A percentile compares a stretch with the other conserved stretches of the same genome.
Evolutionary conservation across 305 asterid species (phyloP).

Genomic region (Vinca major): DNA sequence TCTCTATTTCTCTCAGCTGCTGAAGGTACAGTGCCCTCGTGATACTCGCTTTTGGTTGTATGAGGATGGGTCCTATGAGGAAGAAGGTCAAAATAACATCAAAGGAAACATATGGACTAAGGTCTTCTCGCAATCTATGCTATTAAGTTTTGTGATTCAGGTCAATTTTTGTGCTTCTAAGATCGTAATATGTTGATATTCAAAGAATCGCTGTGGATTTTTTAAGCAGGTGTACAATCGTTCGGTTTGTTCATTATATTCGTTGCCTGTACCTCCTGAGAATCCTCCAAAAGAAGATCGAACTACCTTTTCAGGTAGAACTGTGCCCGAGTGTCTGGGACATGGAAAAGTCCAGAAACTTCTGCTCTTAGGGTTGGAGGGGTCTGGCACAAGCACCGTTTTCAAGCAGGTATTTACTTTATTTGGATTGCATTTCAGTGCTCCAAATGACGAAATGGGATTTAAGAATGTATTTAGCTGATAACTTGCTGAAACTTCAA

Average conservation of each 20-base stretch:
- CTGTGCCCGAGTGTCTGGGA: slow-evolving; percentile 34
- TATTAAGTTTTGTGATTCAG: neutral
- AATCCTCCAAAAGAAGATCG: slow-evolving; percentile 30
- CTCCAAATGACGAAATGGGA: neutral
- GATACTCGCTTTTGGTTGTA: slow-evolving; percentile 79
- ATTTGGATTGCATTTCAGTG: neutral
- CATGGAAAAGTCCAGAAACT: slow-evolving; percentile 42
- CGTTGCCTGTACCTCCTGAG: slow-evolving; percentile 63
- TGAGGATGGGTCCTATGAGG: slow-evolving; percentile 82
- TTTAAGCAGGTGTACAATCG: slow-evolving; percentile 64
- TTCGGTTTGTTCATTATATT: slow-evolving; percentile 52
- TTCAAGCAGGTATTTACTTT: slow-evolving; percentile 56
- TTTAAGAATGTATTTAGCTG: neutral
- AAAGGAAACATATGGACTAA: slow-evolving; percentile 74
- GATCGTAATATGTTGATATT: slow-evolving; percentile 4
- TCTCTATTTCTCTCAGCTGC: slow-evolving; percentile 39
- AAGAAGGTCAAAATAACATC: slow-evolving; percentile 84
- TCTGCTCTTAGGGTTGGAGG: slow-evolving; percentile 61
- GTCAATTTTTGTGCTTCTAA: neutral
- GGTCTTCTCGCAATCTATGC: slow-evolving; percentile 31
- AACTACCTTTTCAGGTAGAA: slow-evolving; percentile 20
- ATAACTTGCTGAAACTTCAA: neutral
- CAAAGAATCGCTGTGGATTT: slow-evolving; percentile 30
- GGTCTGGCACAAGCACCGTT: slow-evolving; percentile 71
- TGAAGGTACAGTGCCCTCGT: slow-evolving; percentile 68